These are phyloP conservation scores for Inga laurina DNA, from an alignment of 306 rosid genomes.

Conservation along the genomic window DNA sequence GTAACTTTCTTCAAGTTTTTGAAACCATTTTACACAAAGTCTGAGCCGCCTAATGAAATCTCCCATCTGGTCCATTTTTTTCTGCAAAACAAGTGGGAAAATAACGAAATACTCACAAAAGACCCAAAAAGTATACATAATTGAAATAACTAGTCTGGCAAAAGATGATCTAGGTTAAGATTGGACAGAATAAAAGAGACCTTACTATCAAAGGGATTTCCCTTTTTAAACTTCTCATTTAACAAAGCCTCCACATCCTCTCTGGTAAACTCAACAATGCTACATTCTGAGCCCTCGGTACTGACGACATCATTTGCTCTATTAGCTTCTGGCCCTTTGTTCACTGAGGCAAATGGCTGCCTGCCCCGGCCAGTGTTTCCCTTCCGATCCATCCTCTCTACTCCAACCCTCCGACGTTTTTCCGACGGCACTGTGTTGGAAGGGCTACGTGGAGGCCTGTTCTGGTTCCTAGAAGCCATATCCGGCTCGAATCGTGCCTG, in stretches of 20 bases:
- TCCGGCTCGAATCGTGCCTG: neutral
- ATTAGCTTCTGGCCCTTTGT: slow-evolving; percentile 42
- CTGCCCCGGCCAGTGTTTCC: slow-evolving; percentile 49
- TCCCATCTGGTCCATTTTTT: slow-evolving; percentile 56
- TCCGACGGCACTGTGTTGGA: slow-evolving; percentile 50
- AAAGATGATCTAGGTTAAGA: neutral
- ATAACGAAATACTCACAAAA: neutral
- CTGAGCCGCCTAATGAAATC: slow-evolving; percentile 69
- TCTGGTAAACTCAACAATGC: slow-evolving; percentile 56
- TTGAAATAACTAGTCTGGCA: neutral
- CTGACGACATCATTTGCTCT: slow-evolving; percentile 40
- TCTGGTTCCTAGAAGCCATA: slow-evolving; percentile 58
- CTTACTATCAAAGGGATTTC: slow-evolving; percentile 66
- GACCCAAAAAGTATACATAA: neutral
- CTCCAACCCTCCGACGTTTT: slow-evolving; percentile 63
- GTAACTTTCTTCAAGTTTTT: slow-evolving; percentile 54
- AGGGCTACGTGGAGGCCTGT: neutral
- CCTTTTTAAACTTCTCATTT: slow-evolving; percentile 63
- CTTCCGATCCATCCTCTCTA: slow-evolving; percentile 50
- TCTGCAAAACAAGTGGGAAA: slow-evolving; percentile 43
- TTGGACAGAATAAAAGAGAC: slow-evolving; percentile 34
- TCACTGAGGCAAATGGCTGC: slow-evolving; percentile 49
- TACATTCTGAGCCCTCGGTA: slow-evolving; percentile 44
- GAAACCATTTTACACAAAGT: slow-evolving; percentile 74
- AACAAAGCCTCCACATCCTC: slow-evolving; percentile 74